These are phyloP conservation scores for Setomelanomma holmii DNA, from an alignment of 2,329 filamentous ascomycete genomes.

Conservation along the genomic window DNA sequence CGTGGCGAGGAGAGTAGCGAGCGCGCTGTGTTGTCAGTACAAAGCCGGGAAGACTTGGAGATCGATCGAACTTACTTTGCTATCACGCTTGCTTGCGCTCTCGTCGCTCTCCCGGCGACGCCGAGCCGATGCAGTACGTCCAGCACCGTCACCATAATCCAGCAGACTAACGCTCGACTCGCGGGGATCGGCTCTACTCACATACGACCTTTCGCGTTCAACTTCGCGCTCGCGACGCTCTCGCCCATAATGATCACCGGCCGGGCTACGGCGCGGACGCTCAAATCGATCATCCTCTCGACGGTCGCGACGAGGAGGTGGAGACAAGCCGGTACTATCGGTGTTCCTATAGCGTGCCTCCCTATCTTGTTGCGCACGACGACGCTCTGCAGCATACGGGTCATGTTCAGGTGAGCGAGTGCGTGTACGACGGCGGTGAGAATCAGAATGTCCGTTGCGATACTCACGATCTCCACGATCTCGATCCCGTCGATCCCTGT, in stretches of 20 bases:
- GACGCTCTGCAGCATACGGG: constrained; percentile 92
- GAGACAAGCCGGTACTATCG: constrained; percentile 69
- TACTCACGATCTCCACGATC: constrained; percentile 51
- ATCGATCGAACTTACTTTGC: constrained; percentile 47
- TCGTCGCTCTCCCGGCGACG: constrained; percentile 78
- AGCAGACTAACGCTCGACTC: constrained; percentile 80
- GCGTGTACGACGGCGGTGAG: constrained; percentile 61
- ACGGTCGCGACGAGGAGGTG: constrained; percentile 54
- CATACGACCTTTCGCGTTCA: constrained; percentile 86
- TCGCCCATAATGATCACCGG: constrained; percentile 74
- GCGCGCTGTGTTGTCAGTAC: constrained; percentile 40
- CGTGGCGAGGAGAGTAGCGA: constrained; percentile 62
- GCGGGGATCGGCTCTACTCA: constrained; percentile 76
- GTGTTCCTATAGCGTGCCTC: constrained; percentile 91
- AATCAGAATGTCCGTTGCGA: constrained; percentile 49
- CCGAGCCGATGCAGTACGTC: constrained; percentile 63
- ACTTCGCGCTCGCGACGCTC: constrained; percentile 88
- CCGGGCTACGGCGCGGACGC: constrained; percentile 65
- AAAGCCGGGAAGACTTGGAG: neutral
- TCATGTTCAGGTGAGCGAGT: constrained; percentile 92
- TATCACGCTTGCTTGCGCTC: constrained; percentile 50
- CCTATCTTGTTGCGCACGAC: constrained; percentile 90
- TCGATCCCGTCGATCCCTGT: constrained; percentile 49
- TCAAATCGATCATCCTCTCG: constrained; percentile 49
- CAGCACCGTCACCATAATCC: constrained; percentile 77